Evolutionary conservation across 192 early-diverging fungal species (phyloP).

Genomic region (Coemansia asiatica): DNA sequence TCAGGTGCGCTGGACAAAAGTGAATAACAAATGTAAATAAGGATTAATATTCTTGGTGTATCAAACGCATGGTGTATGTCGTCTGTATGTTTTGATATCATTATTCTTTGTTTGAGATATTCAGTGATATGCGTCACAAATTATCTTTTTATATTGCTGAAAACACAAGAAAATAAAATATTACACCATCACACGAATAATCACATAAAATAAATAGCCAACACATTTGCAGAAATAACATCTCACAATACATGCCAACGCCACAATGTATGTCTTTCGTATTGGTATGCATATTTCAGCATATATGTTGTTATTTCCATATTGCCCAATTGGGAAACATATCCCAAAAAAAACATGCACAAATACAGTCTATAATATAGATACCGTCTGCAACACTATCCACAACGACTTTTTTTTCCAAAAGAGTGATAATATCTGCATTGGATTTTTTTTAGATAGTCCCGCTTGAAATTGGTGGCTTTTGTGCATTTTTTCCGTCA

Average conservation of each 20-base stretch:
- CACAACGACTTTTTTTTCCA: background rate
- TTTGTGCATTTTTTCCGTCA: background rate
- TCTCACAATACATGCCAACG: background rate
- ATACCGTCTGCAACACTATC: background rate
- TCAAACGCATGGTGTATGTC: too few species aligned
- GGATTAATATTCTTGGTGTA: too few species aligned
- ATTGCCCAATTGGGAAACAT: background rate
- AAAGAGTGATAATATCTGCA: background rate
- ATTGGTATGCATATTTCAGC: background rate
- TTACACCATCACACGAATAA: too few species aligned
- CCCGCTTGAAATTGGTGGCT: conserved; percentile 1
- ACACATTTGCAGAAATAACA: background rate
- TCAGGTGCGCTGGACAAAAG: too few species aligned
- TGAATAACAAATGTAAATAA: too few species aligned
- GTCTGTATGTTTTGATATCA: too few species aligned
- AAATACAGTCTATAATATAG: background rate
- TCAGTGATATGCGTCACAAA: too few species aligned
- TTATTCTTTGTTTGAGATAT: too few species aligned
- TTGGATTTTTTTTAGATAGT: background rate
- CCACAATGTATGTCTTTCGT: background rate
- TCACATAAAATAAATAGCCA: background rate
- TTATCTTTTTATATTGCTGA: too few species aligned
- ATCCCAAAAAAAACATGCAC: background rate
- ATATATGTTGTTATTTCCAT: background rate
- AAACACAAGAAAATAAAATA: too few species aligned